Evolutionary conservation across 2,329 filamentous ascomycete species (phyloP).

Genomic region (Amylocarpus encephaloides): DNA sequence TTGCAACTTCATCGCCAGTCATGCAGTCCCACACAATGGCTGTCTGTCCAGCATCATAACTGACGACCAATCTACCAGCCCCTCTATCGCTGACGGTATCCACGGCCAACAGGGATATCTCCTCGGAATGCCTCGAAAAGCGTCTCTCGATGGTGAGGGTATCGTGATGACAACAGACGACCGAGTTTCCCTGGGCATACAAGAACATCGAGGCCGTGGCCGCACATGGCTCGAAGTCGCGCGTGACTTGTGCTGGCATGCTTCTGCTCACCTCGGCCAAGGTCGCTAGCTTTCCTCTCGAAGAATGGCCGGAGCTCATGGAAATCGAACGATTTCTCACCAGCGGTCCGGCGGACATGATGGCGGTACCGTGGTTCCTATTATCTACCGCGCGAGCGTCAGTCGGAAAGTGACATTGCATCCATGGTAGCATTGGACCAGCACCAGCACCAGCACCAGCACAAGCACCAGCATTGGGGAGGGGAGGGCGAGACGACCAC

Average conservation of each 20-base stretch:
- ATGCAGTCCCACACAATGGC: conserved; percentile 96
- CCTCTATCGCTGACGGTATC: conserved; percentile 88
- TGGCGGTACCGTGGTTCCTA: conserved; percentile 31
- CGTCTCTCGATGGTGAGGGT: conserved; percentile 81
- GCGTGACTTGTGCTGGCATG: conserved; percentile 43
- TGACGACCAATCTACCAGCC: conserved; percentile 79
- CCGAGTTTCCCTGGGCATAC: conserved; percentile 73
- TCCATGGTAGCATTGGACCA: conserved; percentile 18
- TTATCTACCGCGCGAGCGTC: conserved; percentile 26
- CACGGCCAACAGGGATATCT: conserved; percentile 76
- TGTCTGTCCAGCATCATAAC: conserved; percentile 84
- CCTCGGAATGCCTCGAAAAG: conserved; percentile 77
- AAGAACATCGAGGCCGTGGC: conserved; percentile 88
- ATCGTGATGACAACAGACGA: conserved; percentile 89
- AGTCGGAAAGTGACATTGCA: conserved; percentile 28
- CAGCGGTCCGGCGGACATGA: conserved; percentile 52
- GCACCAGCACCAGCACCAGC: conserved; percentile 22
- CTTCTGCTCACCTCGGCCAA: conserved; percentile 43
- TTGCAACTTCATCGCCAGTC: conserved; percentile 81
- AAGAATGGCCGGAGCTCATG: conserved; percentile 50
- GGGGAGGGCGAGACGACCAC: conserved; percentile 13
- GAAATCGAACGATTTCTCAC: conserved; percentile 55
- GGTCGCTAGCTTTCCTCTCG: conserved; percentile 36
- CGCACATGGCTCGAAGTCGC: conserved; percentile 76
- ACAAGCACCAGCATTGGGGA: conserved; percentile 19